Evolutionary conservation across 2,329 filamentous ascomycete species (phyloP).

Genomic region (Scedosporium minutisporum): DNA sequence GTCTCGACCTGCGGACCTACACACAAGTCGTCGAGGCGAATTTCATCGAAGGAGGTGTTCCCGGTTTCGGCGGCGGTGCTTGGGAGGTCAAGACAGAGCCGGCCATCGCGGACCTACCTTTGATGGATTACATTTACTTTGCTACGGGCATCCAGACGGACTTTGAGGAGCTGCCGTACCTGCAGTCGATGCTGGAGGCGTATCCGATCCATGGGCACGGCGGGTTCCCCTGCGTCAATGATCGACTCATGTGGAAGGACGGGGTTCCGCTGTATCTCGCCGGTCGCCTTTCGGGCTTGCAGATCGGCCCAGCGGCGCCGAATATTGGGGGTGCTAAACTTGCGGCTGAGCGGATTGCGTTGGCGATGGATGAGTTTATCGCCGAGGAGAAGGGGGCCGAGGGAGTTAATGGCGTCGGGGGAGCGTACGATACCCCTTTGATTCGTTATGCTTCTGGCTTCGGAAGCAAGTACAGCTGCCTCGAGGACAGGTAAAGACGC

Average conservation of each 20-base stretch:
- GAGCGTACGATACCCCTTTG: neutral
- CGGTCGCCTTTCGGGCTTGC: conserved; percentile 56
- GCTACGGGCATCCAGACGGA: conserved; percentile 64
- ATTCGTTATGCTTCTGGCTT: conserved; percentile 2
- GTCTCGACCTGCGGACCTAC: conserved; percentile 45
- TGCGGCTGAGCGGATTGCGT: conserved; percentile 64
- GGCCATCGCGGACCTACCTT: conserved; percentile 39
- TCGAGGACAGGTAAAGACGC: too few species aligned
- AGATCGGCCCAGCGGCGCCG: conserved; percentile 61
- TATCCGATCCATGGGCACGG: conserved; percentile 53
- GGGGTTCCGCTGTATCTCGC: conserved; percentile 66
- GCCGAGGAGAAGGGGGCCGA: neutral
- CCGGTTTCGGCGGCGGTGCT: conserved; percentile 11
- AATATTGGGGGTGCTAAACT: conserved; percentile 66
- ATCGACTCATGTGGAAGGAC: conserved; percentile 66
- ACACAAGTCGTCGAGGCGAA: conserved; percentile 43
- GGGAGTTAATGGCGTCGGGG: neutral
- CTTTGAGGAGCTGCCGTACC: conserved; percentile 48
- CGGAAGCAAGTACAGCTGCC: conserved; percentile 8
- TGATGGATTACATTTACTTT: conserved; percentile 62
- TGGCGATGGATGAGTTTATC: conserved; percentile 53
- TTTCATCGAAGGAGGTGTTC: conserved; percentile 22
- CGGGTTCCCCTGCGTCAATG: conserved; percentile 63
- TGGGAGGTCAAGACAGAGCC: conserved; percentile 43
- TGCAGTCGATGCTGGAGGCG: conserved; percentile 47